Evolutionary conservation across 495 filamentous ascomycete species (phyloP).

Genomic region (Aspergillus sparsus): DNA sequence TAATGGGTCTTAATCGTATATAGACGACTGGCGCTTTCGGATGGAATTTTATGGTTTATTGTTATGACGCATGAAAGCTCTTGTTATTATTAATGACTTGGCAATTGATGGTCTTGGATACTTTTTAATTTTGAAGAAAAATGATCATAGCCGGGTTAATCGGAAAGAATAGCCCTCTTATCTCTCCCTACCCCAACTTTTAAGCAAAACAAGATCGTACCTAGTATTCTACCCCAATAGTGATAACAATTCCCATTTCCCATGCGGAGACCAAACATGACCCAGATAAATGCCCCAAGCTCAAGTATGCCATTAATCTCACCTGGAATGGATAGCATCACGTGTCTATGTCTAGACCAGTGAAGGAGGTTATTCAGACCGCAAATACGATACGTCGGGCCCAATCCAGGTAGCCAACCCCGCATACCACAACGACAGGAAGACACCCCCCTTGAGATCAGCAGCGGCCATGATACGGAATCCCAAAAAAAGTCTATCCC

Average conservation of each 20-base stretch:
- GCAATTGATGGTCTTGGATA: not conserved
- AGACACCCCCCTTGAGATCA: not conserved
- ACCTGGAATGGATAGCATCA: not conserved
- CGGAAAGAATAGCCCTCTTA: no score
- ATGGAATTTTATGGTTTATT: not conserved
- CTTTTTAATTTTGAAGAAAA: not conserved
- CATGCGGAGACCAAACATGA: no score
- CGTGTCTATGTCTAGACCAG: not conserved
- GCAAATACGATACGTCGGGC: not conserved
- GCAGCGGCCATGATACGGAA: not conserved
- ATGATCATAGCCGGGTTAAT: no score
- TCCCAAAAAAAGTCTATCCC: not conserved
- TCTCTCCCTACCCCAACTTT: no score
- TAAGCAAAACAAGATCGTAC: no score
- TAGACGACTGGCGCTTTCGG: not conserved
- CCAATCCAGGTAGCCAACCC: conserved; percentile 1
- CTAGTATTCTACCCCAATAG: no score
- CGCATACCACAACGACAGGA: conserved; percentile 3
- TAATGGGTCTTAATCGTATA: conserved; percentile 21
- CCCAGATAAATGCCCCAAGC: no score
- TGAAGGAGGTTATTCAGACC: conserved; percentile 2
- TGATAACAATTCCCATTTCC: no score
- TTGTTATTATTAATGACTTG: conserved; percentile 5
- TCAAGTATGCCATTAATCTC: no score
- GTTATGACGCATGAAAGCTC: not conserved